Base-by-base conservation (phyloP, 257 asterid genomes). In the Euphrasia confusa region DNA sequence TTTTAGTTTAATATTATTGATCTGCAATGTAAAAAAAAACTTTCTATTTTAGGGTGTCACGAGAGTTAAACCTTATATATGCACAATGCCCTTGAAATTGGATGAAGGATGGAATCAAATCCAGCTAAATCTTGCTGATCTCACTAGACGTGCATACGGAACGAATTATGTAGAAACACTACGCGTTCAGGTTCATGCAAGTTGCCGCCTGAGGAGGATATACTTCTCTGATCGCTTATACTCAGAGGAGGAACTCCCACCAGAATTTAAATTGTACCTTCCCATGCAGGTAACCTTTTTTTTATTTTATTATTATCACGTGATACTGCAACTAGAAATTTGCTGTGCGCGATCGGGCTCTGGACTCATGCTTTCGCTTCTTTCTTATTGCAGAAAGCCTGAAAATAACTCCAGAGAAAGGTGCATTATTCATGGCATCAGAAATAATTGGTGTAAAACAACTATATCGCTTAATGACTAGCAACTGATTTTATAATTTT, bases 21-120 rank as follows among this genome's bases (percentile, higher is more conserved):
- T 33, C 35, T 52, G 39, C 28, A 12, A 5, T 45, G 7, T 58
- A 60, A 60, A 42, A 30, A 30, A 50, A 39, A 8, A 26, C 49
- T 50, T 57, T 15, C 27, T 50, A 72, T 35, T 65, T 68, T 71
- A 92, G 97, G 90, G 85, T 58, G 82, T 83, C 44, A 92, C 99
- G 2, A 77, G 99, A 71, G 97, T 92, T 64, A 89, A 92, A 72
- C 99, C 97, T 39, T 89, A 63, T 66, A 89, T 89, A 18, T 92
- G 97, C 87, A 86, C 99, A 50, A 92, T 89, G 99, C 97, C 99
- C 9, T 67, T 92, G 86, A 86, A 72, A 69, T 70, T 92, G 90
- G 97, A 92, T 61, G 99, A 89, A 50, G 96, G 96, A 26, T 92
- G 97, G 97, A 92, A 92, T 65, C 99, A 89, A 76, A 79, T 89